A percentile compares a stretch with the other conserved stretches of the same genome.
Conservation (phyloP, 495 filamentous ascomycete genomes). For the Parathielavia hyrcaniae region DNA sequence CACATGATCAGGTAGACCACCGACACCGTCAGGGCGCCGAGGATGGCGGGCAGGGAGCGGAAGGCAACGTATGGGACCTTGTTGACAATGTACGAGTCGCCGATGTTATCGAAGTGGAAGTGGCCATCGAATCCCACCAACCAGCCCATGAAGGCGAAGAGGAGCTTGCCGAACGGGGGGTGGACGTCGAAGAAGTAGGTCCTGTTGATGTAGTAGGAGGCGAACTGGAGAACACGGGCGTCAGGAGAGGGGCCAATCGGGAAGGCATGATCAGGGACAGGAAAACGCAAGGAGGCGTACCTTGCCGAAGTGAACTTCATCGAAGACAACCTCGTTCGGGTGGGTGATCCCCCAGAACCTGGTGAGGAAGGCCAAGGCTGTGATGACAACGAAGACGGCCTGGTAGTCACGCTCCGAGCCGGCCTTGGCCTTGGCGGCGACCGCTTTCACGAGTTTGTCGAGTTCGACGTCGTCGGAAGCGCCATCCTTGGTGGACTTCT, state of each 20-base stretch:
- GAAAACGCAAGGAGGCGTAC: conserved; percentile 43
- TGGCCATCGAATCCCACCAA: conserved; percentile 90
- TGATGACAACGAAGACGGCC: conserved; percentile 71
- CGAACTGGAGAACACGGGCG: conserved; percentile 54
- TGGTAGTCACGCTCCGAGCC: conserved; percentile 76
- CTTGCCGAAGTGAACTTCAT: conserved; percentile 99
- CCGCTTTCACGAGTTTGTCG: conserved; percentile 38
- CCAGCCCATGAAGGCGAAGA: conserved; percentile 93
- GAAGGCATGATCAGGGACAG: background rate
- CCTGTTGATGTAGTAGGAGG: conserved; percentile 92
- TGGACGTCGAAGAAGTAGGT: conserved; percentile 99
- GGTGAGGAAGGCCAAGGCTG: conserved; percentile 76
- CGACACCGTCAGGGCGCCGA: conserved; percentile 90
- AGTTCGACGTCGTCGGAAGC: conserved; percentile 41
- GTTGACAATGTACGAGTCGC: conserved; percentile 95
- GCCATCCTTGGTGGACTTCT: conserved; percentile 40
- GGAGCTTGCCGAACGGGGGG: conserved; percentile 87
- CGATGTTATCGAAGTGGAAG: conserved; percentile 98
- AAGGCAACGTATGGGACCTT: conserved; percentile 96
- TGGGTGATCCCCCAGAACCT: conserved; percentile 92
- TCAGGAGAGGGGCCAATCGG: conserved; percentile 10
- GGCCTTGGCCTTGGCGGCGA: conserved; percentile 14
- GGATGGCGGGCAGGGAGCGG: conserved; percentile 83
- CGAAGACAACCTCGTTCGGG: conserved; percentile 95
- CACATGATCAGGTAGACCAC: conserved; percentile 97